Evolutionary conservation across 768 basidiomycete genomes (phyloP).

Genomic region (Macrolepiota fuliginosa): DNA sequence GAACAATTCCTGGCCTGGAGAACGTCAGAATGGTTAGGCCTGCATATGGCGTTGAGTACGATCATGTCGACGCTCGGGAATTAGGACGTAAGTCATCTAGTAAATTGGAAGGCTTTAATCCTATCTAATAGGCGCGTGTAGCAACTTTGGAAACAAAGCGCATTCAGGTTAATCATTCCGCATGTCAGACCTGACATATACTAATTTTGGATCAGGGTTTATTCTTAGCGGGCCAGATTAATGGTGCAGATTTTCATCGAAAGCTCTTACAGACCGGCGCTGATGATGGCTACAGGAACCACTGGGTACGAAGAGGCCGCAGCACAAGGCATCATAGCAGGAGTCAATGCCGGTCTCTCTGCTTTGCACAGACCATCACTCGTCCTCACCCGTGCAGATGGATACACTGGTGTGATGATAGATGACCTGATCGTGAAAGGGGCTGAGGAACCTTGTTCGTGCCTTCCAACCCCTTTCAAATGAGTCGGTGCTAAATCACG

Average conservation of each 20-base stretch:
- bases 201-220: slow-evolving; percentile 49
- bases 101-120: neutral
- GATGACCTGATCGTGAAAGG: slow-evolving; percentile 89
- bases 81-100: slow-evolving; percentile 52
- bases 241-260: slow-evolving; percentile 40
- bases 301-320: slow-evolving; percentile 96
- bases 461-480: neutral
- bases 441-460: slow-evolving; percentile 86
- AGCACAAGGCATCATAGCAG: slow-evolving; percentile 85
- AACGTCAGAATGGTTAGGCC: slow-evolving; percentile 80
- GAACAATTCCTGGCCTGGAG: slow-evolving; percentile 82
- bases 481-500: slow-evolving; percentile 1
- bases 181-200: neutral
- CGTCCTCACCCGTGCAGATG: slow-evolving; percentile 77
- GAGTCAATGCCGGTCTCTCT: slow-evolving; percentile 81
- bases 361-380: slow-evolving; percentile 56
- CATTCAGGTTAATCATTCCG: slow-evolving; percentile 49
- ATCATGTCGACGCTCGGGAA: slow-evolving; percentile 85
- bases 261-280: neutral
- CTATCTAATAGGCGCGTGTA: slow-evolving; percentile 24
- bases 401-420: slow-evolving; percentile 87
- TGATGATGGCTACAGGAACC: slow-evolving; percentile 47
- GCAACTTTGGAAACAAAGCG: slow-evolving; percentile 86
- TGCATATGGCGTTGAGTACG: slow-evolving; percentile 93
- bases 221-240: slow-evolving; percentile 90